These are phyloP conservation scores for Chaetoscypha palmicola DNA, from an alignment of 2,329 filamentous ascomycete species.

Conservation along the genomic window DNA sequence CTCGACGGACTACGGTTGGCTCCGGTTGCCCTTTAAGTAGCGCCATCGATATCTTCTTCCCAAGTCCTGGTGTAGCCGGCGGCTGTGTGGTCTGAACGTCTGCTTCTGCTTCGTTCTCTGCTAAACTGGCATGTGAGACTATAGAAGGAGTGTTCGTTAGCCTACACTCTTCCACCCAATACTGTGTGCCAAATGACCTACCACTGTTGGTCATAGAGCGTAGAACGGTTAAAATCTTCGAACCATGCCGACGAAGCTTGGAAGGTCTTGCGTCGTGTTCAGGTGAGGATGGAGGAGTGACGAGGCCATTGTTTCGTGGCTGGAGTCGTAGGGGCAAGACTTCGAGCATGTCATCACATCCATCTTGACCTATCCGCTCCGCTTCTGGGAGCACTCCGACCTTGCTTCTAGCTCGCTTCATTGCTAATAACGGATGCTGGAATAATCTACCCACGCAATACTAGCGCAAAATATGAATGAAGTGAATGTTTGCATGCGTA, in stretches of 20 bases:
- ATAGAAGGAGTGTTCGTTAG: not conserved
- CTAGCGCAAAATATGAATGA: too few species aligned
- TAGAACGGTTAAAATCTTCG: slow-evolving; percentile 37
- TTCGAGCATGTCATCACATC: not conserved
- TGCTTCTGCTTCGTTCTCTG: slow-evolving; percentile 11
- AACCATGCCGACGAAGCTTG: slow-evolving; percentile 37
- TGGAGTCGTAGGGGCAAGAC: not conserved
- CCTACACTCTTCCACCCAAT: not conserved
- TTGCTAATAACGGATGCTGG: slow-evolving; percentile 6
- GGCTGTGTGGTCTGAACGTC: slow-evolving; percentile 6
- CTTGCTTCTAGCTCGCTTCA: slow-evolving; percentile 21
- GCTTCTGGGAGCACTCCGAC: slow-evolving; percentile 4
- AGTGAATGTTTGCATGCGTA: too few species aligned
- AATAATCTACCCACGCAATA: too few species aligned
- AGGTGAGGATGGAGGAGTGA: slow-evolving; percentile 24
- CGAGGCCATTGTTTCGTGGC: slow-evolving; percentile 11
- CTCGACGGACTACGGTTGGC: slow-evolving; percentile 38
- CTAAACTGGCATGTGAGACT: slow-evolving; percentile 21
- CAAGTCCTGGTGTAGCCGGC: slow-evolving; percentile 17
- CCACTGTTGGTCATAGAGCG: slow-evolving; percentile 37
- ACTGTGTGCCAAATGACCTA: slow-evolving; percentile 14
- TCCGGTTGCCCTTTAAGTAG: slow-evolving; percentile 35
- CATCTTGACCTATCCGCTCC: not conserved
- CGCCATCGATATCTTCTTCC: slow-evolving; percentile 35
- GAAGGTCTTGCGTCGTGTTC: slow-evolving; percentile 25